phyloP scores from a whole-genome alignment of 2,329 filamentous ascomycete species.

The Exserohilum rostratum region DNA sequence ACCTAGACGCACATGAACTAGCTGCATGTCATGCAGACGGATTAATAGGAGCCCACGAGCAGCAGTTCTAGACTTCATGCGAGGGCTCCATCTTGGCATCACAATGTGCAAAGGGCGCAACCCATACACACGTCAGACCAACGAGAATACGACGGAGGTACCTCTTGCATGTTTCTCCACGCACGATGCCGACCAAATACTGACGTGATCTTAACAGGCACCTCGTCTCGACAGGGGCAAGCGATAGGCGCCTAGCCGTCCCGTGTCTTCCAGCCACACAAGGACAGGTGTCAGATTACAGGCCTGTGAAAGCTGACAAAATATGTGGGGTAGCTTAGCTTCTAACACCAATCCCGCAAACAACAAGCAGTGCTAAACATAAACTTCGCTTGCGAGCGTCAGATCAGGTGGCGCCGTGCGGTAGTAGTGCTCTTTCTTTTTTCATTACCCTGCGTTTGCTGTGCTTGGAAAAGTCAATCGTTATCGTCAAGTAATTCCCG shows the following conservation, averaged over 20 bases:
- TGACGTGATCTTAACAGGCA: slow-evolving; percentile 4
- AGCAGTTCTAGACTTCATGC: slow-evolving; percentile 10
- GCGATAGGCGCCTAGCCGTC: slow-evolving; percentile 12
- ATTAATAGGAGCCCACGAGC: slow-evolving; percentile 4
- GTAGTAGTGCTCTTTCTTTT: not conserved
- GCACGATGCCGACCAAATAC: slow-evolving; percentile 6
- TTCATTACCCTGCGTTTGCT: slow-evolving; percentile 6
- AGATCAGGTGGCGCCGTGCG: slow-evolving; percentile 2
- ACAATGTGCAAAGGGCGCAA: slow-evolving; percentile 3
- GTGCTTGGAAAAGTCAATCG: not conserved
- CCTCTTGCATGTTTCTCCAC: slow-evolving; percentile 7
- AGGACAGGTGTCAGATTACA: slow-evolving; percentile 15
- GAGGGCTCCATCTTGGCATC: slow-evolving; percentile 10
- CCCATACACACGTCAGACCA: slow-evolving; percentile 4
- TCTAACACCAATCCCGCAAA: not conserved
- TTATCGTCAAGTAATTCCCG: slow-evolving; percentile 12
- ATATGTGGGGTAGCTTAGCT: slow-evolving; percentile 11
- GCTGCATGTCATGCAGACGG: slow-evolving; percentile 11
- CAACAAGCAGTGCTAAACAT: not conserved
- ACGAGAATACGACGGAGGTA: slow-evolving; percentile 5
- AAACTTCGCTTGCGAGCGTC: slow-evolving; percentile 4
- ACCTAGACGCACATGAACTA: not conserved
- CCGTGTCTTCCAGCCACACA: slow-evolving; percentile 12
- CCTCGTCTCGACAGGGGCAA: slow-evolving; percentile 2
- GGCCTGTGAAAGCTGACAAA: slow-evolving; percentile 8